Conservation (phyloP, 768 basidiomycete species). For the Filobasidium floriforme region DNA sequence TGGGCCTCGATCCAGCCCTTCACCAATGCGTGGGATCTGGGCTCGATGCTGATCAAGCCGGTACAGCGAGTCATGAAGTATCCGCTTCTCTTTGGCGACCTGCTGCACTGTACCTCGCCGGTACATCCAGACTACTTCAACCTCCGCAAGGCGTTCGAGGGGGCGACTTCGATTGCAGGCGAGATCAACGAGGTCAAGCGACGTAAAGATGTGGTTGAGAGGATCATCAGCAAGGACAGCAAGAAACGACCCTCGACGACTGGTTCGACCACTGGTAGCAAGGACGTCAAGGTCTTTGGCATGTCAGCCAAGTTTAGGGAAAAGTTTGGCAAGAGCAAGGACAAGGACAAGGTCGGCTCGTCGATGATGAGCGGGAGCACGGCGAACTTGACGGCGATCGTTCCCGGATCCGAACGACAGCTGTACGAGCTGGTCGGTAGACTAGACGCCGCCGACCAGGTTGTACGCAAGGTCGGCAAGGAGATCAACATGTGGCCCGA, state of each 20-base stretch:
- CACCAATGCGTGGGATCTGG: constrained; percentile 46
- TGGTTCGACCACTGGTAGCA: neutral
- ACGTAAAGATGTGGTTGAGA: constrained; percentile 59
- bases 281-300: constrained; percentile 17
- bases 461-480: constrained; percentile 35
- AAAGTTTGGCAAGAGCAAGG: constrained; percentile 40
- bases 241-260: constrained; percentile 9
- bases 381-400: constrained; percentile 3
- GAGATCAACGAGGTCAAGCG: constrained; percentile 63
- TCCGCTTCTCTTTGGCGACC: constrained; percentile 42
- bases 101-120: constrained; percentile 41
- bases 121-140: constrained; percentile 45
- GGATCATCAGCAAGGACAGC: constrained; percentile 31
- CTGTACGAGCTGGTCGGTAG: constrained; percentile 11
- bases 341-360: constrained; percentile 3
- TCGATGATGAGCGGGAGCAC: constrained; percentile 13
- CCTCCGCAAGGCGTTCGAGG: constrained; percentile 48
- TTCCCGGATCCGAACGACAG: neutral
- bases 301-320: constrained; percentile 31
- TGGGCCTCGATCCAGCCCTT: constrained; percentile 42
- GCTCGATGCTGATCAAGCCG: constrained; percentile 46
- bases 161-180: constrained; percentile 48
- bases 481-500: constrained; percentile 36
- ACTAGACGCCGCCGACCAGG: constrained; percentile 32
- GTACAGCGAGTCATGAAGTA: constrained; percentile 46